phyloP scores from a whole-genome alignment of 805 yeast species.

The Spathaspora passalidarum region DNA sequence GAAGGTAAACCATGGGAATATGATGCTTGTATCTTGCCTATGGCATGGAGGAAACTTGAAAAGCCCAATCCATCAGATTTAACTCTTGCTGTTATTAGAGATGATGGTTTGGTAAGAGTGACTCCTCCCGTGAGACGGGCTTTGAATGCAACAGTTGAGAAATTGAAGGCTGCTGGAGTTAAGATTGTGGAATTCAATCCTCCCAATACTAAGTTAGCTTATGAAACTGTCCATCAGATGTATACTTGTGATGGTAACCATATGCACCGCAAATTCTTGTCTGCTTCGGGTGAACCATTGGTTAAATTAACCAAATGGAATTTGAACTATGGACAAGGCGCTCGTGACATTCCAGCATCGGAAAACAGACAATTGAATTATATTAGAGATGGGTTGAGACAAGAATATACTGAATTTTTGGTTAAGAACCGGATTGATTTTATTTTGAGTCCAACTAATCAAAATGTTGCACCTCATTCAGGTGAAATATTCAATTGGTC shows the following conservation, averaged over 20 bases:
- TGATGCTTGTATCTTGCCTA: constrained; percentile 46
- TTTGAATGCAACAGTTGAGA: constrained; percentile 50
- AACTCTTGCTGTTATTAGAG: constrained; percentile 60
- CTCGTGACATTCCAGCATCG: constrained; percentile 39
- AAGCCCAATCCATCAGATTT: constrained; percentile 39
- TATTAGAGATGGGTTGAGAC: constrained; percentile 57
- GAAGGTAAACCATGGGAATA: constrained; percentile 62
- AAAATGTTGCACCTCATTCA: constrained; percentile 67
- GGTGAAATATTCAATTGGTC: constrained; percentile 72
- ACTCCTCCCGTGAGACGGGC: constrained; percentile 64
- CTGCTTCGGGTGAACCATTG: constrained; percentile 68
- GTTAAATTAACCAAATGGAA: constrained; percentile 61
- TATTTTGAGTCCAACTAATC: constrained; percentile 64
- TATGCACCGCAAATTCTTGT: constrained; percentile 49
- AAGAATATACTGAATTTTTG: constrained; percentile 53
- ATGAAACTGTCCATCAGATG: constrained; percentile 53
- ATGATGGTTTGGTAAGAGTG: constrained; percentile 64
- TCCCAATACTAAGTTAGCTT: constrained; percentile 55
- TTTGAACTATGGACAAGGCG: constrained; percentile 57
- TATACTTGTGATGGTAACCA: constrained; percentile 69
- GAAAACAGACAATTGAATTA: constrained; percentile 56
- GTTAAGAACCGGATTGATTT: constrained; percentile 58
- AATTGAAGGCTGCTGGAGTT: constrained; percentile 57
- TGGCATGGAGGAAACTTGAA: constrained; percentile 51
- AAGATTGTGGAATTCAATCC: constrained; percentile 56